Percentiles rank a stretch among this genome's conserved stretches.
phyloP scores from a whole-genome alignment of 805 yeast genomes.

The Cyberlindnera maclurae region DNA sequence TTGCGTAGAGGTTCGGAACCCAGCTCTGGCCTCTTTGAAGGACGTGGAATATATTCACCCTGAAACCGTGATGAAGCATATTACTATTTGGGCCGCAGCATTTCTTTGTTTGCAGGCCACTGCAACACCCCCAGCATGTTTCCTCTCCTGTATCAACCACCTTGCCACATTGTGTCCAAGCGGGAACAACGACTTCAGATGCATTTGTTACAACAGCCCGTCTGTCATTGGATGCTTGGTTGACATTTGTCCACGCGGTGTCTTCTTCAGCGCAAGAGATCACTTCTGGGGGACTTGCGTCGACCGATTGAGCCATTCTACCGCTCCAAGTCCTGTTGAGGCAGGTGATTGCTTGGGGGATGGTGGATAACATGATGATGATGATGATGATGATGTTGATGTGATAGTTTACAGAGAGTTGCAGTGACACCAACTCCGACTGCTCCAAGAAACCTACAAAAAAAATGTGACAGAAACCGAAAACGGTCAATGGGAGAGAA shows the following conservation, averaged over 20 bases:
- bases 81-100: neutral
- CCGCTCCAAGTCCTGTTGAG: neutral
- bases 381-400: slow-evolving; percentile 7
- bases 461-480: no score
- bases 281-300: slow-evolving; percentile 42
- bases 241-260: slow-evolving; percentile 39
- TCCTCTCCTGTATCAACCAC: slow-evolving; percentile 34
- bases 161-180: slow-evolving; percentile 30
- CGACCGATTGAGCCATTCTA: slow-evolving; percentile 15
- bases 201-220: slow-evolving; percentile 33
- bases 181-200: slow-evolving; percentile 30
- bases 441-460: no score
- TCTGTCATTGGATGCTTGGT: slow-evolving; percentile 37
- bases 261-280: slow-evolving; percentile 36
- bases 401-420: no score
- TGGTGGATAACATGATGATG: slow-evolving; percentile 5
- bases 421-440: no score
- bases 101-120: neutral
- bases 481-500: no score
- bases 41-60: slow-evolving; percentile 19
- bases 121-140: slow-evolving; percentile 48
- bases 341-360: slow-evolving; percentile 9
- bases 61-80: slow-evolving; percentile 46
- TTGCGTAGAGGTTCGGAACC: no score
- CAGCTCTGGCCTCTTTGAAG: no score